These are phyloP conservation scores for Punica granatum DNA, from an alignment of 345 rosid genomes.

Conservation along the genomic window DNA sequence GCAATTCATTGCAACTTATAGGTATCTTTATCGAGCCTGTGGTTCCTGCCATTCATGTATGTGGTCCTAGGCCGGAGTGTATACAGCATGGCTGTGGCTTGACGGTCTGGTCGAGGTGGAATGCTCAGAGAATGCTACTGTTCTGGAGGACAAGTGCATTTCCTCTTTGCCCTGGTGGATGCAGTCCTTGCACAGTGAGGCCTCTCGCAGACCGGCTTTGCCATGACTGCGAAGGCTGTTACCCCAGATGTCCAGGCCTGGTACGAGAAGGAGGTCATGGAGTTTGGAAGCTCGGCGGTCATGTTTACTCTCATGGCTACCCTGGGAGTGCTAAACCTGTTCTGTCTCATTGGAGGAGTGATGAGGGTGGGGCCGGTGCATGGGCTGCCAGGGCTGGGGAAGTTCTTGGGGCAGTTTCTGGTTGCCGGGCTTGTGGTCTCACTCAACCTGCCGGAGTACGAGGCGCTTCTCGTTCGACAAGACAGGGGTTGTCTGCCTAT, in stretches of 20 bases:
- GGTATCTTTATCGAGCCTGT: conserved; percentile 17
- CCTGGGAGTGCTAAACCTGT: conserved; percentile 34
- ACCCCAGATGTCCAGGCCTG: conserved; percentile 26
- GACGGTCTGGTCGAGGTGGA: conserved; percentile 36
- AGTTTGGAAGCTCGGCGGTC: conserved; percentile 26
- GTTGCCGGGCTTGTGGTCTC: conserved; percentile 22
- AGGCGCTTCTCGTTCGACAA: conserved; percentile 25
- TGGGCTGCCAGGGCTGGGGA: neutral
- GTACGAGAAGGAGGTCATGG: conserved; percentile 31
- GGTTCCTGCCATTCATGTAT: conserved; percentile 32
- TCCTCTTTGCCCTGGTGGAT: conserved; percentile 26
- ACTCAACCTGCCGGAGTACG: conserved; percentile 23
- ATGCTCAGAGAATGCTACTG: conserved; percentile 26
- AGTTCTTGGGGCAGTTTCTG: conserved; percentile 13
- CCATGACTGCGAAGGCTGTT: conserved; percentile 28
- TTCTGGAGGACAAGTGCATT: conserved; percentile 22
- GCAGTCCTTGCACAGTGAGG: conserved; percentile 22
- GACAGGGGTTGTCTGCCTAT: conserved; percentile 24
- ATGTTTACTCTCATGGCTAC: conserved; percentile 30
- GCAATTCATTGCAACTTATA: neutral
- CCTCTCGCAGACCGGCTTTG: conserved; percentile 22
- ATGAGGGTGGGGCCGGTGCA: neutral
- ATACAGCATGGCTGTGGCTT: conserved; percentile 16
- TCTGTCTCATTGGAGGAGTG: conserved; percentile 17
- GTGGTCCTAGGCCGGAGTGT: conserved; percentile 17